Evolutionary conservation across 2,329 filamentous ascomycete species (phyloP), one percentile per base, ranked within the genome.

Genomic region (Hypoxylon sp.): DNA sequence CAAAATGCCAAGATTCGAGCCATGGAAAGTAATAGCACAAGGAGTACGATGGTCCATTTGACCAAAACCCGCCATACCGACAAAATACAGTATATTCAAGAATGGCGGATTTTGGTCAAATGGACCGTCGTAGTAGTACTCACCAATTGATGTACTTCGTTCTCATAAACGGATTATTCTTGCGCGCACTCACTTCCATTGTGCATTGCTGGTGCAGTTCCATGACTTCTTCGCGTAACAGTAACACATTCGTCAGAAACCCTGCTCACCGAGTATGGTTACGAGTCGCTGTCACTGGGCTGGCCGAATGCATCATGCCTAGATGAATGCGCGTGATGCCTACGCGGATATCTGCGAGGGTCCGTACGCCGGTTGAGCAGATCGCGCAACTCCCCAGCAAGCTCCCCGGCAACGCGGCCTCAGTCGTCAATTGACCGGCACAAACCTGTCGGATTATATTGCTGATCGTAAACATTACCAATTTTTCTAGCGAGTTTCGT

Each of bases 71-170:
- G n/a, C n/a, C n/a, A n/a, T n/a, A n/a, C n/a, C n/a, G n/a, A n/a
- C n/a, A n/a, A n/a, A n/a, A n/a, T n/a, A n/a, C n/a, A n/a, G n/a
- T n/a, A n/a, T n/a, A n/a, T n/a, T n/a, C n/a, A n/a, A n/a, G n/a
- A n/a, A n/a, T n/a, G n/a, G n/a, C n/a, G n/a, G n/a, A n/a, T n/a
- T n/a, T n/a, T n/a, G n/a, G n/a, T n/a, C n/a, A n/a, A n/a, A n/a
- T n/a, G n/a, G n/a, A n/a, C n/a, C n/a, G n/a, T n/a, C n/a, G n/a
- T n/a, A n/a, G n/a, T n/a, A n/a, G 7, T 8, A 52, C 56, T 47
- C 56, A 73, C 75, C 77, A 79, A 34, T 74, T 77, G 26, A 79
- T 70, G 17, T 80, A 79, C 62, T 72, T 77, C 11, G 65, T 72
- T 5, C 77, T 64, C 19, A 78, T 63, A 17, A 65, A 53, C 28